Percentiles rank a stretch among this genome's conserved stretches.
phyloP scores from a whole-genome alignment of 2,329 filamentous ascomycete genomes.

The Didymella pomorum region DNA sequence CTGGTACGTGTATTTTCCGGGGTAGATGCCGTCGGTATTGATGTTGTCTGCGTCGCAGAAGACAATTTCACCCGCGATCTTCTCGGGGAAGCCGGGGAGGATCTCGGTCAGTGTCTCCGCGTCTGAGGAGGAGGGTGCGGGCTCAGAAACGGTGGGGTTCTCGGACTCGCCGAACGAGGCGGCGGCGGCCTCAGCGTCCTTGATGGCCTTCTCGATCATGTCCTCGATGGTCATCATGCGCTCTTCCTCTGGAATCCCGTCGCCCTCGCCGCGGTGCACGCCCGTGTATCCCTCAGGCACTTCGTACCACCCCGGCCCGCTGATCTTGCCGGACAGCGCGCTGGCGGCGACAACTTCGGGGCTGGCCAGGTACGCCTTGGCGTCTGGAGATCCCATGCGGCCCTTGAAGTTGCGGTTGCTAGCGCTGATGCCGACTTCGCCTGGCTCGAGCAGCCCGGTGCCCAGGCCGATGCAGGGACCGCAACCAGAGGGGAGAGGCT shows the following conservation, averaged over 20 bases:
- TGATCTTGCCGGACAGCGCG: conserved; percentile 75
- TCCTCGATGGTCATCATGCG: conserved; percentile 72
- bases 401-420: conserved; percentile 92
- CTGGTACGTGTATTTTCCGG: conserved; percentile 91
- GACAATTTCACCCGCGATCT: conserved; percentile 83
- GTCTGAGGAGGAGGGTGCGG: conserved; percentile 29
- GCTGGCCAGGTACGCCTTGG: conserved; percentile 85
- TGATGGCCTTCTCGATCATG: conserved; percentile 74
- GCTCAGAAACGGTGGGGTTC: conserved; percentile 38
- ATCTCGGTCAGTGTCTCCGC: conserved; percentile 68
- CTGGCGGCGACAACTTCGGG: conserved; percentile 93
- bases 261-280: conserved; percentile 75
- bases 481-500: conserved; percentile 75
- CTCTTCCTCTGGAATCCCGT: conserved; percentile 69
- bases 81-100: conserved; percentile 85
- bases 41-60: conserved; percentile 88
- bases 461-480: conserved; percentile 88
- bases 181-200: conserved; percentile 71
- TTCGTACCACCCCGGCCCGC: conserved; percentile 81
- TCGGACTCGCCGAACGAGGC: conserved; percentile 54
- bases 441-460: conserved; percentile 78
- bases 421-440: conserved; percentile 86
- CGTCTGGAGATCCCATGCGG: conserved; percentile 81
- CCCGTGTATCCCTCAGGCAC: conserved; percentile 72
- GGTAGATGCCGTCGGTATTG: conserved; percentile 92